Conservation (phyloP, 345 rosid genomes). For the Adansonia digitata region DNA sequence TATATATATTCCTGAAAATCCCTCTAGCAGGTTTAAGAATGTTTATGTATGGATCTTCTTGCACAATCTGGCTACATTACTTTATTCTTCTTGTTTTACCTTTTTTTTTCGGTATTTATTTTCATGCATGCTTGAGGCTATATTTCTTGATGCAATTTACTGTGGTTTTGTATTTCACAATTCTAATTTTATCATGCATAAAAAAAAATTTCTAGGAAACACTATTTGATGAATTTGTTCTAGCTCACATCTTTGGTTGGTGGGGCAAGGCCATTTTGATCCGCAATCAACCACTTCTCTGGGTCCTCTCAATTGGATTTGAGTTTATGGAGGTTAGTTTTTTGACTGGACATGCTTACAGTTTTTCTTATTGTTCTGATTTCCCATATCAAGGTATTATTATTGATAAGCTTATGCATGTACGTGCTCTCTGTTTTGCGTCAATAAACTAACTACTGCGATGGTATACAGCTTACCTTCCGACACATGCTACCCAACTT, state of each 20-base stretch:
- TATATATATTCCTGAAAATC: conserved; percentile 73
- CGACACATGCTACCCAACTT: conserved; percentile 98
- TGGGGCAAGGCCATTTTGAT: conserved; percentile 99
- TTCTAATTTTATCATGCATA: conserved; percentile 15
- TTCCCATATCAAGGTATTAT: neutral
- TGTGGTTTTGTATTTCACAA: neutral
- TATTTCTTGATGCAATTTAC: neutral
- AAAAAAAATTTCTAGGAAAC: conserved; percentile 51
- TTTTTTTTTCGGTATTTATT: neutral
- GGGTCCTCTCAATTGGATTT: conserved; percentile 96
- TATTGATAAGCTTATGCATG: neutral
- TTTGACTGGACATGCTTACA: conserved; percentile 9
- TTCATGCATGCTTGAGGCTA: neutral
- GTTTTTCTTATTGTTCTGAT: neutral
- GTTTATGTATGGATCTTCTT: conserved; percentile 94
- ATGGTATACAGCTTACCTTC: conserved; percentile 70
- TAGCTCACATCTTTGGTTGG: conserved; percentile 99
- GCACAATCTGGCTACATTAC: conserved; percentile 23
- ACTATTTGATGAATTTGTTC: conserved; percentile 87
- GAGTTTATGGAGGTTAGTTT: conserved; percentile 91
- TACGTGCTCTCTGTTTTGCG: neutral
- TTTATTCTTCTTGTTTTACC: conserved; percentile 1
- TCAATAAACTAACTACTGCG: neutral
- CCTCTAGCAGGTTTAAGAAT: conserved; percentile 97
- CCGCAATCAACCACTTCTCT: conserved; percentile 92